phyloP scores from a whole-genome alignment of 1,139 yeast species.

The Candida freyschussii region DNA sequence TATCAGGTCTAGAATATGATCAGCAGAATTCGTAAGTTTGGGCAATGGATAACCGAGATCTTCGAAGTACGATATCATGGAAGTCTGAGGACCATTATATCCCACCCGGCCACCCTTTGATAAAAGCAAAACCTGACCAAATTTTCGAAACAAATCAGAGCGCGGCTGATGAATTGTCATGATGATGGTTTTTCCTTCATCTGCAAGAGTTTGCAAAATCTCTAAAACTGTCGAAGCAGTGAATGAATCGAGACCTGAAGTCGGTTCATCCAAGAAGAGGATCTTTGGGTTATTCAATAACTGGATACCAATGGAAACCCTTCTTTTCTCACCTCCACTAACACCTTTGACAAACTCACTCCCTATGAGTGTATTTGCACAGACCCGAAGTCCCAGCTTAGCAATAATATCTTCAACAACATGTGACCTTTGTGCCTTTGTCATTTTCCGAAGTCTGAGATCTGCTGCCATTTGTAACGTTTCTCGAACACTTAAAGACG shows the following conservation, averaged over 20 bases:
- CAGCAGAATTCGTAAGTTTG: slow-evolving; percentile 62
- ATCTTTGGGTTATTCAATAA: slow-evolving; percentile 68
- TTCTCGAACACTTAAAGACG: slow-evolving; percentile 72
- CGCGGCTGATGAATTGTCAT: slow-evolving; percentile 86
- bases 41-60: slow-evolving; percentile 52
- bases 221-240: slow-evolving; percentile 69
- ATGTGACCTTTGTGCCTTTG: slow-evolving; percentile 28
- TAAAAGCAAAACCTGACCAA: slow-evolving; percentile 64
- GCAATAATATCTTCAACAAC: slow-evolving; percentile 54
- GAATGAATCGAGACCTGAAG: slow-evolving; percentile 81
- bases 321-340: slow-evolving; percentile 82
- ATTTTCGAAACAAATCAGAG: slow-evolving; percentile 55
- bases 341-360: slow-evolving; percentile 69
- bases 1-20: slow-evolving; percentile 64
- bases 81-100: slow-evolving; percentile 48
- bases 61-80: slow-evolving; percentile 40
- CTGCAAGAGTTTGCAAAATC: slow-evolving; percentile 55
- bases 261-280: slow-evolving; percentile 78
- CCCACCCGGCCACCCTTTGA: slow-evolving; percentile 65
- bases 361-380: slow-evolving; percentile 77
- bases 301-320: slow-evolving; percentile 80
- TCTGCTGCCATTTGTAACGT: slow-evolving; percentile 70
- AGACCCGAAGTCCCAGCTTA: slow-evolving; percentile 65
- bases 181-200: slow-evolving; percentile 65
- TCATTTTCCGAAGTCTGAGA: slow-evolving; percentile 44